Evolutionary conservation across 768 basidiomycete species (phyloP).

Genomic region (Ephemerocybe angulata): DNA sequence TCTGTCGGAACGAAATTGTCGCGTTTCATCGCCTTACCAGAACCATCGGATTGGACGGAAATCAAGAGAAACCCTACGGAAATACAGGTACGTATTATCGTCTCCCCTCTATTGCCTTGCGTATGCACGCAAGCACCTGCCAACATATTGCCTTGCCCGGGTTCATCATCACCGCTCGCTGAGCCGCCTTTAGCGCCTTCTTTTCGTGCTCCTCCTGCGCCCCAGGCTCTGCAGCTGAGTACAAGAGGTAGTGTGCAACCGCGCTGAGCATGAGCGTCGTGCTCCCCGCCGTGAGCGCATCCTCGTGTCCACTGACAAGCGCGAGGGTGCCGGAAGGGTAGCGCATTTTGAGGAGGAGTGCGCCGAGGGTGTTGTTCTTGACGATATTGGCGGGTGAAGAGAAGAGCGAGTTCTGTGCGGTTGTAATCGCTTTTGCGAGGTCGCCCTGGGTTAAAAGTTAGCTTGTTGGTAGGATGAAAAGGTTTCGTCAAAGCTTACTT

Average conservation of each 20-base stretch:
- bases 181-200: constrained; percentile 44
- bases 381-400: constrained; percentile 51
- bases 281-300: constrained; percentile 34
- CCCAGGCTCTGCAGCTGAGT: too few species aligned
- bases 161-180: constrained; percentile 60
- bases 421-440: constrained; percentile 42
- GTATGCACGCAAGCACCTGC: constrained; percentile 56
- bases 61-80: too few species aligned
- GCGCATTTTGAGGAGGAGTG: constrained; percentile 48
- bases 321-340: constrained; percentile 42
- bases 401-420: constrained; percentile 55
- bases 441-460: constrained; percentile 39
- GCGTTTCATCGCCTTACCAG: too few species aligned
- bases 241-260: constrained; percentile 32
- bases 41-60: background rate
- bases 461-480: background rate
- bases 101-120: background rate
- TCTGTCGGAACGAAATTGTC: too few species aligned
- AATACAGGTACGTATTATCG: too few species aligned
- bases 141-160: constrained; percentile 54
- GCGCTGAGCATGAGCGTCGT: constrained; percentile 49
- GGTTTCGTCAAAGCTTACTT: constrained; percentile 41
- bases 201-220: constrained; percentile 12
- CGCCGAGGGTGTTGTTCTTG: constrained; percentile 52
- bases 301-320: constrained; percentile 31